Evolutionary conservation across 768 basidiomycete species (phyloP).

Genomic region (Podaxis pistillaris): DNA sequence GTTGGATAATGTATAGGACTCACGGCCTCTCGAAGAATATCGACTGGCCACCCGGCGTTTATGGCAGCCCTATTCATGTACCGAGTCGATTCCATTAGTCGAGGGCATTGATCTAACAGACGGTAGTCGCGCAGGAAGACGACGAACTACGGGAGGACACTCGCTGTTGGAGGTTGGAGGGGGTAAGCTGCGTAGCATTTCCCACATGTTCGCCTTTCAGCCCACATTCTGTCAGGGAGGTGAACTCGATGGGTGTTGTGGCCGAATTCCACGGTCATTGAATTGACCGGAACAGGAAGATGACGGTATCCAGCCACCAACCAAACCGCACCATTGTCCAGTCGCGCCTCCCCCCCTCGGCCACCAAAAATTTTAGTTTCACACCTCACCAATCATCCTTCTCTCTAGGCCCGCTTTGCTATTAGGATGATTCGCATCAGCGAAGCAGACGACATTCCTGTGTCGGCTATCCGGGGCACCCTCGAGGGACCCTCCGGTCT

Average conservation of each 20-base stretch:
- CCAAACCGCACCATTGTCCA: neutral
- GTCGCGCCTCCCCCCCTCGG: neutral
- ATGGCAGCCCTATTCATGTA: too few relatives aligned
- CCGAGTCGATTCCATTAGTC: too few relatives aligned
- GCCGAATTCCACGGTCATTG: neutral
- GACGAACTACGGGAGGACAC: too few relatives aligned
- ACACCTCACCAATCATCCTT: too few relatives aligned
- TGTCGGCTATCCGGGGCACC: neutral
- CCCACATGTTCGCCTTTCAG: too few relatives aligned
- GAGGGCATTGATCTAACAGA: too few relatives aligned
- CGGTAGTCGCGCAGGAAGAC: too few relatives aligned
- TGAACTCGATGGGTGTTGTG: neutral
- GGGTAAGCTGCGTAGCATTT: too few relatives aligned
- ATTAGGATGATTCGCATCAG: neutral
- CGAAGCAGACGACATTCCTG: neutral
- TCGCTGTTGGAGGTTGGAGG: too few relatives aligned
- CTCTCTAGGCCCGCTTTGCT: neutral
- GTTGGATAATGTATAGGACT: too few relatives aligned
- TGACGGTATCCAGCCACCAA: neutral
- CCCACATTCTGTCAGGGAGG: neutral
- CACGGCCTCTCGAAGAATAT: too few relatives aligned
- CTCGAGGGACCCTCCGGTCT: neutral
- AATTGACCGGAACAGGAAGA: neutral
- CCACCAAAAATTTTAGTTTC: neutral
- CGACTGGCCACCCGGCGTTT: too few relatives aligned